Evolutionary conservation across 2,329 filamentous ascomycete genomes (phyloP), one percentile per base, ranked within the genome.

Genomic region (Aspergillus pseudotamarii): DNA sequence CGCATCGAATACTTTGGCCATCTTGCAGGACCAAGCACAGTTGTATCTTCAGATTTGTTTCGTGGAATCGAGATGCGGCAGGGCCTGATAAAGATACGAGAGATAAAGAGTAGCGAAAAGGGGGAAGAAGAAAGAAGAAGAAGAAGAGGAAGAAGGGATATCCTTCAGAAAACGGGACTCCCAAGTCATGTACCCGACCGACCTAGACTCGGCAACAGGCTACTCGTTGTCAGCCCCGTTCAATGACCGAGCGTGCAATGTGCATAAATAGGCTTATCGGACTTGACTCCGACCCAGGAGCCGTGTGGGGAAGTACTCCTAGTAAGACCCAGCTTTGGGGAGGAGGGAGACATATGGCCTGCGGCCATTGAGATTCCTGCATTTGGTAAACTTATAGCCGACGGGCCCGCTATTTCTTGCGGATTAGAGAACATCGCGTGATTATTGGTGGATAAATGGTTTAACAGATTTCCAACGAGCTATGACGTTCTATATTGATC

Each of bases 1-100:
- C 68, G 88, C 89, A 73, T 89, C 85, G 71, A 90, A 88, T 62
- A 87, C 81, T 73, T 89, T 91, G 38, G 82, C 80, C 89, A 91
- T 91, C 36, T 54, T 72, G 64, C 51, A 21, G 12, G 4, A n/a
- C 19, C 48, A 32, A 34, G 16, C 28, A n/a, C 48, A 10, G 16
- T 11, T 32, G 11, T 50, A 4, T n/a, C 26, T 51, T 21, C 28
- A 32, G 14, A 32, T 21, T 21, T 51, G 19, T 9, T 5, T 32
- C 28, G 48, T 32, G 16, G 9, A 51, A 51, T n/a, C 19, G 28
- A 12, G 28, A 34, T 32, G 26, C n/a, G 28, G 2, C 10, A 26
- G n/a, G 45, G 12, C 6, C 28, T 6, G 14, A 28, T 50, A 30
- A 28, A 50, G 26, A 50, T n/a, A 30, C 2, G 14, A n/a, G 45